Base-by-base conservation (phyloP, 768 basidiomycete species). In the Russula vinacea region DNA sequence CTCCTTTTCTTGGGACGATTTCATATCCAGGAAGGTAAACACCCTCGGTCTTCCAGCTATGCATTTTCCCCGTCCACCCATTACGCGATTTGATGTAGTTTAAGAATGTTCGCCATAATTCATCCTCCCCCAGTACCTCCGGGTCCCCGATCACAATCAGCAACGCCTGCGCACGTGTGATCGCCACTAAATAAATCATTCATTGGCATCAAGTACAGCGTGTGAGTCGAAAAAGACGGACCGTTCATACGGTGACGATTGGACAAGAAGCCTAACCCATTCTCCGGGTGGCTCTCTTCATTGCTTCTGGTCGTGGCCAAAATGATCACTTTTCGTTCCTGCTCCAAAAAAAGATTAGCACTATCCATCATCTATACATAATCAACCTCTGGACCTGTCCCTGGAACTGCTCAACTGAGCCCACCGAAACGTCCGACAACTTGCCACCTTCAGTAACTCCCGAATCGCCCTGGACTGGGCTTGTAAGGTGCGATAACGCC, bases 141-240 rank as follows among this genome's bases (percentile, higher is more conserved):
- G 86, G 83, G 68, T 88, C 82, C 1, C 86, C 87, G 49, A 89
- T 73, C 54, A 88, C 75, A 64, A 87, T 81, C 10, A 89, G 78
- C 4, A 88, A 75, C 0, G 85, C 82, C 71, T 87, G 80, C 0
- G 85, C 85, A 5, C 86, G 83, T 0, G 87, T 89, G 13, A 89
- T 73, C 4, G 86, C 84, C 42, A 88, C 87, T 87, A 58, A 9
- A 3, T 26, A 13, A 29, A 35, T 8, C 35, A 40, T 40, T 29
- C 22, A 29, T 60, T n/a, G 33, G 53, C 5, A 10, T n/a, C 35
- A 56, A n/a, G 40, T 17, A 5, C 9, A 40, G 16, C 24, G 22
- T 22, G 50, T 9, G 1, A 8, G 6, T 3, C 4, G 22, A 49
- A 35, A 62, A 22, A 1, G 5, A 54, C 42, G 71, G 5, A 77